Percentiles rank a stretch among this genome's conserved stretches.
Evolutionary conservation across 768 basidiomycete species (phyloP).

Genomic region (Pulveroboletus sp.): DNA sequence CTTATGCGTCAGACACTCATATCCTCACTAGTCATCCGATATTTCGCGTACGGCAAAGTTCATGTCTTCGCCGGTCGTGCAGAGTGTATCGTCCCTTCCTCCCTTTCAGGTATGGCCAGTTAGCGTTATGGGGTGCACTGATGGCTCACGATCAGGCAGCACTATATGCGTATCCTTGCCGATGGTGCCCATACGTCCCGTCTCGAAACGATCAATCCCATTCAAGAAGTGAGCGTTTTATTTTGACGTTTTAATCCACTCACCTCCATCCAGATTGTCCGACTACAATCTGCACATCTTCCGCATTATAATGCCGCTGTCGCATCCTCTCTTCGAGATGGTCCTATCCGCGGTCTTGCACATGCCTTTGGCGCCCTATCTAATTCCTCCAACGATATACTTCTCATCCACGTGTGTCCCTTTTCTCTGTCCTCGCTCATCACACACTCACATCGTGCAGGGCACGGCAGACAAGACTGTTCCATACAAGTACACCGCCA

Average conservation of each 20-base stretch:
- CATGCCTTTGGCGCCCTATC: conserved; percentile 51
- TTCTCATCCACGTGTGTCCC: conserved; percentile 61
- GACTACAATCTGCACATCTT: conserved; percentile 75
- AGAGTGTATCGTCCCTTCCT: conserved; percentile 58
- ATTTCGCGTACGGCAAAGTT: conserved; percentile 73
- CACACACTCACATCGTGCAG: conserved; percentile 11
- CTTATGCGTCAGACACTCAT: background rate
- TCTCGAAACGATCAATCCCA: conserved; percentile 29
- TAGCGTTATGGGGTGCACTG: background rate
- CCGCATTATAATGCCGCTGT: conserved; percentile 72
- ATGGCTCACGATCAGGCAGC: conserved; percentile 28
- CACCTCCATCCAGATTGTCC: conserved; percentile 49
- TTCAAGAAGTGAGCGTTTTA: conserved; percentile 39
- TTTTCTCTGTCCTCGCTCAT: background rate
- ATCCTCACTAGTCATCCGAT: conserved; percentile 48
- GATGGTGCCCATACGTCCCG: conserved; percentile 29
- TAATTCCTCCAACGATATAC: conserved; percentile 46
- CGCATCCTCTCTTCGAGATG: conserved; percentile 72
- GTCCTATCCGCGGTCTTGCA: conserved; percentile 63
- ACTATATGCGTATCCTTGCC: conserved; percentile 51
- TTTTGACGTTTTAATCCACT: background rate
- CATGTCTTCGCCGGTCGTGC: conserved; percentile 76
- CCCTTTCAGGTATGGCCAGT: conserved; percentile 52
- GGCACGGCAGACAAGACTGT: conserved; percentile 34
- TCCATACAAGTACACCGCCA: conserved; percentile 30